Evolutionary conservation across 768 basidiomycete genomes (phyloP), one percentile per base, ranked within the genome.

Genomic region (Mycena polygramma): DNA sequence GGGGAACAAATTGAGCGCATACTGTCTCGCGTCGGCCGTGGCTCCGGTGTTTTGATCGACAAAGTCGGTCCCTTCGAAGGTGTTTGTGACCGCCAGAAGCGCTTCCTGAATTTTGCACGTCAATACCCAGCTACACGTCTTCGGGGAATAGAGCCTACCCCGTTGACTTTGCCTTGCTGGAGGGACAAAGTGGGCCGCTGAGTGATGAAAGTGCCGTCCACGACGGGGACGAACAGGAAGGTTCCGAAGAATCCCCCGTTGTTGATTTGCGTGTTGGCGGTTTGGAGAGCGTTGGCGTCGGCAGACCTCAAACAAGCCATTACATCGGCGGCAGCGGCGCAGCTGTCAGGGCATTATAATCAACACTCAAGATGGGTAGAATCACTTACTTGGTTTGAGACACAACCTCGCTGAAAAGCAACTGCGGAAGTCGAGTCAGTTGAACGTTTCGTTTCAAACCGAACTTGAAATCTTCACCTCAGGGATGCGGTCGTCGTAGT

Each of bases 151-250:
- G 6, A 6, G 30, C 30, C 30, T 30, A 81, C 82, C 17, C 80
- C 82, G 36, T 83, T 82, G 19, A 79, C 69, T 1, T 72, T 71
- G 41, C 80, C 74, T 58, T 75, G 69, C 11, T 55, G 59, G 6
- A 83, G 72, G 2, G 80, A 76, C 51, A 75, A 66, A 2, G 78
- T 80, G 4, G 82, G 80, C 10, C 76, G 74, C 68, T 81, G 80
- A 10, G 73, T 66, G 26, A 83, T 82, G 68, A 83, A 77, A 0
- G 74, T 63, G 8, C 79, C 82, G 48, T 83, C 82, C 4, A 83
- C 78, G 20, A 83, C 81, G 1, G 82, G 82, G 19, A 77, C 77
- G 36, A 80, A 77, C 22, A 43, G 7, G 19, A 20, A 48, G 15
- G 58, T 59, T 20, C 58, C 79, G 54, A 73, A 80, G 63, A 80